Conservation (phyloP, 305 asterid species). For the Fraxinus dipetala region DNA sequence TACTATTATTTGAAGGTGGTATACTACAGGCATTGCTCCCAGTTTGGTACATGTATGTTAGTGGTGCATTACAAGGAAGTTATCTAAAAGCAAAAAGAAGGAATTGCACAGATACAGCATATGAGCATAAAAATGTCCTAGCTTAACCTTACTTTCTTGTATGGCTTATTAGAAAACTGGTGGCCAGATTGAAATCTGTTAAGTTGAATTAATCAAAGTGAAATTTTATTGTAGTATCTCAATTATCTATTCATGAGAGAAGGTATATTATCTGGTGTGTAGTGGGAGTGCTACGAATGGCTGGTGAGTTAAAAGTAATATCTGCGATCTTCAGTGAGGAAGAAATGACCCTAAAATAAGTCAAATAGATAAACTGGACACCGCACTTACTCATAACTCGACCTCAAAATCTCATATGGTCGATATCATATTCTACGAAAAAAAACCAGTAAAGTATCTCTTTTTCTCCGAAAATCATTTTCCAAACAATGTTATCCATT, state of each 20-base stretch:
- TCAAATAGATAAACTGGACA: neutral
- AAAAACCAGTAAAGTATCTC: neutral
- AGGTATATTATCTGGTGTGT: neutral
- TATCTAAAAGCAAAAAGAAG: neutral
- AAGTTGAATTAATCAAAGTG: neutral
- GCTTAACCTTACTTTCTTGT: neutral
- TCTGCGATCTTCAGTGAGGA: neutral
- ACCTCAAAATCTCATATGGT: neutral
- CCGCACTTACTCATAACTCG: neutral
- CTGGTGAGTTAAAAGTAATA: neutral
- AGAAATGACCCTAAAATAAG: neutral
- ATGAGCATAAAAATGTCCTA: neutral
- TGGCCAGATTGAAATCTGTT: neutral
- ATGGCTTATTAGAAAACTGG: neutral
- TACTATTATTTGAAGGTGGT: neutral
- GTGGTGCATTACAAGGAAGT: neutral
- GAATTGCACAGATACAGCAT: neutral
- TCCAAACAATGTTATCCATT: neutral
- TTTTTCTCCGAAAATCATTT: neutral
- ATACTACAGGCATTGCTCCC: neutral
- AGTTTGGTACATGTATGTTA: neutral
- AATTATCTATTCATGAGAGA: neutral
- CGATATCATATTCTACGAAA: neutral
- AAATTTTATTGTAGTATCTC: neutral
- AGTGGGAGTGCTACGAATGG: neutral